phyloP scores from a whole-genome alignment of 1,139 yeast genomes.

The Geotrichum phurueaensis region DNA sequence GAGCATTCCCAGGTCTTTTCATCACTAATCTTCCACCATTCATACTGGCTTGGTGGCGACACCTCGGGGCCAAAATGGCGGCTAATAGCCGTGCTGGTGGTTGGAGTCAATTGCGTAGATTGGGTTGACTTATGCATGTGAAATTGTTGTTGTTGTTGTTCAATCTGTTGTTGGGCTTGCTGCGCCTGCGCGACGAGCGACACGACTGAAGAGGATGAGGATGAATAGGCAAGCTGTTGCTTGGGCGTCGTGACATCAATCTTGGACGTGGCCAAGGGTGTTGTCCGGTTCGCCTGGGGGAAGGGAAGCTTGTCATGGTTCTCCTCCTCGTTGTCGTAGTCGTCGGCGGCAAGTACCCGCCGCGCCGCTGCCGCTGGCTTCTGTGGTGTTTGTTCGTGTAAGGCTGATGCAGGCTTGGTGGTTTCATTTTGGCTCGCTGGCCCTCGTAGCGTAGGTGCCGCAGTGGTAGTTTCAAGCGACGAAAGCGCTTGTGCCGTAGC shows the following conservation, averaged over 20 bases:
- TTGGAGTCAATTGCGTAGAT: constrained; percentile 21
- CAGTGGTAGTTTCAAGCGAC: too few relatives aligned
- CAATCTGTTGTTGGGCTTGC: constrained; percentile 18
- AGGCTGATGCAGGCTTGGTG: too few relatives aligned
- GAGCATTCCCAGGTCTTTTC: constrained; percentile 59
- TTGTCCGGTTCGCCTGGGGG: not conserved
- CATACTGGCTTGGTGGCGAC: constrained; percentile 34
- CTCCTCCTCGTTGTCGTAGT: not conserved
- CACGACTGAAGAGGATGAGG: constrained; percentile 4
- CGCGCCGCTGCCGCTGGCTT: not conserved
- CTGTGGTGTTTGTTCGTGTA: too few relatives aligned
- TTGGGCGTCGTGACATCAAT: not conserved
- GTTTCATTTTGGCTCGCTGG: too few relatives aligned
- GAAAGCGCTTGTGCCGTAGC: too few relatives aligned
- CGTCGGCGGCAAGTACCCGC: not conserved
- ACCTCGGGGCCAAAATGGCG: constrained; percentile 13
- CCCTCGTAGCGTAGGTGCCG: too few relatives aligned
- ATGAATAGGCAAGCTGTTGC: constrained; percentile 8
- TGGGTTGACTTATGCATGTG: constrained; percentile 18
- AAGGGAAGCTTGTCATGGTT: constrained; percentile 1
- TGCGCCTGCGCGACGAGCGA: not conserved
- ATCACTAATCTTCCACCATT: constrained; percentile 85
- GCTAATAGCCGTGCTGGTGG: not conserved
- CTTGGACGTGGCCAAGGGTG: not conserved
- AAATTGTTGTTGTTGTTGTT: constrained; percentile 14